Base-by-base conservation (phyloP, 371 early-diverging fungal species). In the Lichtheimia ornata region DNA sequence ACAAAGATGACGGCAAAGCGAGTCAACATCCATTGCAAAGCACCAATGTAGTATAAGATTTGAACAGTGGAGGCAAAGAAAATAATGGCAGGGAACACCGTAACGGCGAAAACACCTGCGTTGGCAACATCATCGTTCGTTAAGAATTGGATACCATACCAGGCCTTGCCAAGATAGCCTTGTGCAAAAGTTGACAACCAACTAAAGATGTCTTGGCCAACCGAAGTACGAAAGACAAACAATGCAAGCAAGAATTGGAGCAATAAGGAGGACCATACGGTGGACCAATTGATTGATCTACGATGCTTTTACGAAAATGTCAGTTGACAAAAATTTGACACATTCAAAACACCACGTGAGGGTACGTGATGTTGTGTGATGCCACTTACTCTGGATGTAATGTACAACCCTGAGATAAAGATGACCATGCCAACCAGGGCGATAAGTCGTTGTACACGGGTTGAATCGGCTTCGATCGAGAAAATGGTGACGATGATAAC, bases 31-130 rank as follows among this genome's bases (percentile, higher is more conserved):
- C 91, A 93, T 72, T 94, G 95, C 68, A 94, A 86, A 18, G 85
- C 90, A 62, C 93, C 92, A 67, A 90, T 69, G 75, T 92, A 94
- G 82, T 92, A 94, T 61, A 94, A 73, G 55, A 91, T 84, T 58
- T 93, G 91, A 49, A 95, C 90, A 58, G 94, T 85, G 42, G 95
- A 77, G 47, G 91, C 90, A 76, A 96, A 95, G 84, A 94, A 91
- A 54, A 96, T 84, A 51, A 94, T 80, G 50, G 93, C 91, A 15
- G 96, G 95, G 50, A 94, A 81, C 20, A 94, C 92, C n/a, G 76
- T 66, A 58, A 88, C 65, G 41, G 87, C 91, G 67, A 96, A 93
- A 35, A 81, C 64, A 12, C 64, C 57, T 0, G 70, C 58, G 9
- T 77, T 67, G 17, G 66, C 77, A n/a, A 76, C 58, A 17, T 58